Evolutionary conservation across 1,139 yeast genomes (phyloP).

Genomic region (Suhomyces wounanorum): DNA sequence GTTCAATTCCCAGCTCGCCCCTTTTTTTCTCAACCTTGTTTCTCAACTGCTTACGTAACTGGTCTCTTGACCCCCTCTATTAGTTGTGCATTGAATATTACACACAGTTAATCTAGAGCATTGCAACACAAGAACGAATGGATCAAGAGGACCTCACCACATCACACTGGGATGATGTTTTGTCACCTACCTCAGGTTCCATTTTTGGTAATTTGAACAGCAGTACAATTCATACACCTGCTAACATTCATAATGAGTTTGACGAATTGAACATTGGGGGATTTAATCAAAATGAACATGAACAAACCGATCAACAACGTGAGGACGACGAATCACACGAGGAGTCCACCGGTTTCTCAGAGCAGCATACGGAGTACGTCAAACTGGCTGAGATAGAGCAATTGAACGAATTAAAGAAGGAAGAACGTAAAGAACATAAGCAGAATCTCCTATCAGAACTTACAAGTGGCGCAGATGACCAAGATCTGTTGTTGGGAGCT

Average conservation of each 20-base stretch:
- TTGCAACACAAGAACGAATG: constrained; percentile 14
- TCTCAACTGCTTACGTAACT: neutral
- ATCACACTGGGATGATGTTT: constrained; percentile 32
- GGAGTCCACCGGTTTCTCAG: constrained; percentile 18
- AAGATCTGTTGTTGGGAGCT: constrained; percentile 20
- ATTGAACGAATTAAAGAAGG: constrained; percentile 33
- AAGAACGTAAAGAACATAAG: constrained; percentile 39
- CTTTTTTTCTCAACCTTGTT: constrained; percentile 5
- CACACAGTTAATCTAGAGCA: neutral
- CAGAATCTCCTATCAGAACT: constrained; percentile 39
- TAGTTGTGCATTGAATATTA: neutral
- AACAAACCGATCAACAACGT: neutral
- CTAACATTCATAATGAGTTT: constrained; percentile 30
- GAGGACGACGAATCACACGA: constrained; percentile 6
- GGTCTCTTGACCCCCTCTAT: neutral
- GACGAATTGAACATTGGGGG: constrained; percentile 27
- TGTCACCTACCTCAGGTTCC: constrained; percentile 18
- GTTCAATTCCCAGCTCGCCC: constrained; percentile 27
- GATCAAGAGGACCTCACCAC: constrained; percentile 30
- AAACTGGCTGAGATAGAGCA: constrained; percentile 33
- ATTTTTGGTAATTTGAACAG: constrained; percentile 14
- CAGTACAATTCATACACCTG: constrained; percentile 14
- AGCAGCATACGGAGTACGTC: constrained; percentile 17
- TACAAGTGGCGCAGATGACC: constrained; percentile 34
- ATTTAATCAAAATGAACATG: constrained; percentile 21